phyloP scores from a whole-genome alignment of 1,139 yeast species.

The Pichia sp. region DNA sequence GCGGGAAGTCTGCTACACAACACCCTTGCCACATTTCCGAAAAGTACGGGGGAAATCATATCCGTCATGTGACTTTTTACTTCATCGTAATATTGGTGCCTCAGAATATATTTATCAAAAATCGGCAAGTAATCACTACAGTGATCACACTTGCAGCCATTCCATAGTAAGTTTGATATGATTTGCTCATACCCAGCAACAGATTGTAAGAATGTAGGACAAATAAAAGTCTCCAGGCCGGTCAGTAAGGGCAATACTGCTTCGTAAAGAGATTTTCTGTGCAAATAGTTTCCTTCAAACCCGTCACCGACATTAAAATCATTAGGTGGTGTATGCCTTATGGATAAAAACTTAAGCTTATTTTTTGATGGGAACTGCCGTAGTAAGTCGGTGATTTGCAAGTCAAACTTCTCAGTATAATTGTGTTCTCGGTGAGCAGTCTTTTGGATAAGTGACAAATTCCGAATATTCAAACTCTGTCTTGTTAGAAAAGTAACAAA shows the following conservation, averaged over 20 bases:
- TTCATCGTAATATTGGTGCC: constrained; percentile 55
- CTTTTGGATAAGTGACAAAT: constrained; percentile 47
- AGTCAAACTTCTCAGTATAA: constrained; percentile 55
- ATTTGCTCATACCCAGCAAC: constrained; percentile 66
- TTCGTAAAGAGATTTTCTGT: constrained; percentile 51
- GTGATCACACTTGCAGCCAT: constrained; percentile 63
- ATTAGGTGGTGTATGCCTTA: constrained; percentile 51
- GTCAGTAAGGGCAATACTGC: constrained; percentile 45
- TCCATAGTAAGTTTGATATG: constrained; percentile 68
- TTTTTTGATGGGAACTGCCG: constrained; percentile 35
- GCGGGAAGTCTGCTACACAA: constrained; percentile 35
- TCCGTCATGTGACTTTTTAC: constrained; percentile 49
- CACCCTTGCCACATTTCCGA: constrained; percentile 48
- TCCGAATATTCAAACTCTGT: constrained; percentile 31
- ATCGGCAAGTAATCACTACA: constrained; percentile 47
- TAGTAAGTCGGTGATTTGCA: constrained; percentile 44
- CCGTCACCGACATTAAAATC: constrained; percentile 52
- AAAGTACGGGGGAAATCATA: constrained; percentile 53
- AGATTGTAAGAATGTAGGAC: constrained; percentile 57
- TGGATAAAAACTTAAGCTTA: constrained; percentile 38
- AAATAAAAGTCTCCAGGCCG: constrained; percentile 41
- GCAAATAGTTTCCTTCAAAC: constrained; percentile 65
- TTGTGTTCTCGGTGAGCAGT: constrained; percentile 45
- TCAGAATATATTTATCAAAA: constrained; percentile 56
- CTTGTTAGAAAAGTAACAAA: constrained; percentile 34